These are phyloP conservation scores for Fusarium incarnatum DNA, from an alignment of 2,329 filamentous ascomycete genomes.

Conservation along the genomic window DNA sequence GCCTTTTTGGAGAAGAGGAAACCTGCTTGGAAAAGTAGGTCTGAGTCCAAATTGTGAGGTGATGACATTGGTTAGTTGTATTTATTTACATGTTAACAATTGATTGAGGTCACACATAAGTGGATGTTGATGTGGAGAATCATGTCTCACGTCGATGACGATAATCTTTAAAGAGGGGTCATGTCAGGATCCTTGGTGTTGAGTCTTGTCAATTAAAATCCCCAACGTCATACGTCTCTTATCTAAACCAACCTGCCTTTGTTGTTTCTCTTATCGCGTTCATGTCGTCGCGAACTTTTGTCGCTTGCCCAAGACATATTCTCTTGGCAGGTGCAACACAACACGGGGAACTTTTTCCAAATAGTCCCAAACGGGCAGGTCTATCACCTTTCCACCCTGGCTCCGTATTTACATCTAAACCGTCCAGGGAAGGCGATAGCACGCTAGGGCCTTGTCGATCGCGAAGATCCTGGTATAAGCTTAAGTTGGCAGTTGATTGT, in stretches of 20 bases:
- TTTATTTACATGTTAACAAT: background rate
- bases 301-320: constrained; percentile 11
- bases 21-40: constrained; percentile 25
- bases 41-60: background rate
- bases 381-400: background rate
- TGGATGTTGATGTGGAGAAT: background rate
- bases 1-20: constrained; percentile 39
- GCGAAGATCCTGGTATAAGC: constrained; percentile 20
- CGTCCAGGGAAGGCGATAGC: constrained; percentile 33
- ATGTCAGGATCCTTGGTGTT: background rate
- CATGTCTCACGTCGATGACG: background rate
- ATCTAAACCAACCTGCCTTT: background rate
- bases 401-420: constrained; percentile 24
- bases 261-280: background rate
- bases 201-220: background rate
- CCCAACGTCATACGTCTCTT: background rate
- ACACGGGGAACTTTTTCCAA: constrained; percentile 33
- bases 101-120: background rate
- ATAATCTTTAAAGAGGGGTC: background rate
- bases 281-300: constrained; percentile 31
- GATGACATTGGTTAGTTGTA: background rate
- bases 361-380: constrained; percentile 35
- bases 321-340: constrained; percentile 39
- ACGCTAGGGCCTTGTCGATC: constrained; percentile 15
- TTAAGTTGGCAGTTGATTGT: constrained; percentile 20